A percentile compares a stretch with the other conserved stretches of the same genome.
Conservation (phyloP, 1,284 basidiomycete genomes). For the Cutaneotrichosporon sp. region DNA sequence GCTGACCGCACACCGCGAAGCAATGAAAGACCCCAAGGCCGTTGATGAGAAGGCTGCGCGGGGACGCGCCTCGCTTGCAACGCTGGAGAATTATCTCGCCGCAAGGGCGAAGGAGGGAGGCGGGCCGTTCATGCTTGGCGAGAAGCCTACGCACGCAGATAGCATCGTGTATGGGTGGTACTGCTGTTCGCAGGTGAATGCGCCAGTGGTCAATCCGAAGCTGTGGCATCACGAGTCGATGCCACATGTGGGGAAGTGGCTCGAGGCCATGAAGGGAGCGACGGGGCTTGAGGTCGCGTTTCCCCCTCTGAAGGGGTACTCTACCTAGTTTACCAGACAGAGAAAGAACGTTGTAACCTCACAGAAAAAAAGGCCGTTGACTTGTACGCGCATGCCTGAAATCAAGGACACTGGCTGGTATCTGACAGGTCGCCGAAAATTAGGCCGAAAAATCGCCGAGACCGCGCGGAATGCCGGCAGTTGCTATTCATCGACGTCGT, state of each 20-base stretch:
- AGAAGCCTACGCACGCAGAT: slow-evolving; percentile 13
- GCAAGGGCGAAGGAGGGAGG: no score
- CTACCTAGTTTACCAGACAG: no score
- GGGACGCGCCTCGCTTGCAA: not conserved
- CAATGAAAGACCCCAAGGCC: not conserved
- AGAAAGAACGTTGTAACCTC: no score
- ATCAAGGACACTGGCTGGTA: no score
- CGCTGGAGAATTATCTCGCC: not conserved
- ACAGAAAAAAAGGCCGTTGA: no score
- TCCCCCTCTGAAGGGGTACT: no score
- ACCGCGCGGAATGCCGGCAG: no score
- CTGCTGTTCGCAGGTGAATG: not conserved
- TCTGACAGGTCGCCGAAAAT: no score
- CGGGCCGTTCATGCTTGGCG: slow-evolving; percentile 14
- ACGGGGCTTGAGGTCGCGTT: not conserved
- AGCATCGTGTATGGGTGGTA: slow-evolving; percentile 18
- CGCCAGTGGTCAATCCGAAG: not conserved
- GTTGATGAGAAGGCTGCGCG: not conserved
- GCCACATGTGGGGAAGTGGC: not conserved
- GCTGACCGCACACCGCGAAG: not conserved
- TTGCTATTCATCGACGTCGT: no score
- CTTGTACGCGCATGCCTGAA: no score
- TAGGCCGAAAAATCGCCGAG: no score
- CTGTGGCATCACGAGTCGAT: not conserved
- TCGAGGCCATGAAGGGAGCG: not conserved